These are phyloP conservation scores for Picea mariana DNA, from an alignment of 83 land plant species.

Conservation along the genomic window DNA sequence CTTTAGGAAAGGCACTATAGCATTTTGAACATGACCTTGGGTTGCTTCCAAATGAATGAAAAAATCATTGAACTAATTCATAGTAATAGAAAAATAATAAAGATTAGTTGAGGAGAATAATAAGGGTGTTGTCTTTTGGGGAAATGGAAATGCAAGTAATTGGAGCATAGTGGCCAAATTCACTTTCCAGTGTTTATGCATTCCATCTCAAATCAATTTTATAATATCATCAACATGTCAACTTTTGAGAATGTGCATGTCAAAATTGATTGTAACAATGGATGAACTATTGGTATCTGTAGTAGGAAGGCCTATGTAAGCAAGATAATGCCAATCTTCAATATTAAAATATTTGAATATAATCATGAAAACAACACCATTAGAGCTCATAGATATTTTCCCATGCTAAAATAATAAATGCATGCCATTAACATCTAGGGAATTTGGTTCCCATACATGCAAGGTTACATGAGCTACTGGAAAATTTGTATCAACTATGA, in stretches of 20 bases:
- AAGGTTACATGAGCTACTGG: constrained; percentile 82
- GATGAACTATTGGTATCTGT: constrained; percentile 30
- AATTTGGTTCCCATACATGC: constrained; percentile 97
- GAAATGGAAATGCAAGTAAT: constrained; percentile 88
- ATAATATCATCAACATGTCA: constrained; percentile 94
- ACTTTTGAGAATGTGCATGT: constrained; percentile 78
- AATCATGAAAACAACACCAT: constrained; percentile 76
- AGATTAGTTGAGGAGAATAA: too few relatives aligned
- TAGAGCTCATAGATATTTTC: constrained; percentile 45
- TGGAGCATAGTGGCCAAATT: constrained; percentile 83
- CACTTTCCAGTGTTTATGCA: constrained; percentile 80
- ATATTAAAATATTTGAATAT: constrained; percentile 70
- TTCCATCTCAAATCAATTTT: constrained; percentile 74
- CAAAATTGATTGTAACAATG: constrained; percentile 73
- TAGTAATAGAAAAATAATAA: constrained; percentile 23
- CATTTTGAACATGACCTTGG: too few relatives aligned
- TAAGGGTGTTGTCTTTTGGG: constrained; percentile 63
- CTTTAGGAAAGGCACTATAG: too few relatives aligned
- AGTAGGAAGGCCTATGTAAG: constrained; percentile 62
- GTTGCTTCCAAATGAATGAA: too few relatives aligned
- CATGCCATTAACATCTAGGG: constrained; percentile 91
- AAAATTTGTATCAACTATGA: constrained; percentile 64
- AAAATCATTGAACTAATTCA: too few relatives aligned
- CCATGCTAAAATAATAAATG: constrained; percentile 96
- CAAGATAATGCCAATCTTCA: constrained; percentile 78